Conservation (phyloP, 306 rosid species). For the Cucumis cinereus region DNA sequence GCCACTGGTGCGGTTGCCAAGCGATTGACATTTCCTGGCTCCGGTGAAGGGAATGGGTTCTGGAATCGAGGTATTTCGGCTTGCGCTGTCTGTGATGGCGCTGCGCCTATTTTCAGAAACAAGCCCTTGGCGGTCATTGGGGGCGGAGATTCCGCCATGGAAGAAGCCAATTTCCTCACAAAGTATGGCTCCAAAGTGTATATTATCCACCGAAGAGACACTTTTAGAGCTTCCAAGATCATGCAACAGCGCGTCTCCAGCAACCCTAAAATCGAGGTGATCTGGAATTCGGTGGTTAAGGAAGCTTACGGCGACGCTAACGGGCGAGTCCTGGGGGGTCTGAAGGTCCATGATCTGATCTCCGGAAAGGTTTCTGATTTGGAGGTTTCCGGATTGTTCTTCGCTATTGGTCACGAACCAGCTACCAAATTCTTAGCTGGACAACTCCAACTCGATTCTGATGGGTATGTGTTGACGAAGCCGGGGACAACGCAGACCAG, state of each 20-base stretch:
- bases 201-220: constrained; percentile 68
- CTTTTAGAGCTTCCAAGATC: constrained; percentile 74
- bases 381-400: constrained; percentile 66
- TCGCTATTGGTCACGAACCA: constrained; percentile 87
- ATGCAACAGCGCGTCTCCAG: constrained; percentile 60
- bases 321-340: constrained; percentile 41
- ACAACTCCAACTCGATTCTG: constrained; percentile 56
- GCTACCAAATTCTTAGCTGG: constrained; percentile 74
- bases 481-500: constrained; percentile 74
- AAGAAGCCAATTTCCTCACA: constrained; percentile 75
- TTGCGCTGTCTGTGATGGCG: constrained; percentile 86
- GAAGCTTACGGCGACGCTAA: constrained; percentile 43
- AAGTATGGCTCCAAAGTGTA: constrained; percentile 70
- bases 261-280: constrained; percentile 56
- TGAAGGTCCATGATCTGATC: constrained; percentile 51
- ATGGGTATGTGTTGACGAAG: constrained; percentile 53
- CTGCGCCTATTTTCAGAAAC: constrained; percentile 67
- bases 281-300: constrained; percentile 58
- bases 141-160: constrained; percentile 91
- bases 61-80: constrained; percentile 92
- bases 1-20: constrained; percentile 84
- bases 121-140: constrained; percentile 72
- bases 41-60: constrained; percentile 54
- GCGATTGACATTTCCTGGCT: constrained; percentile 47
- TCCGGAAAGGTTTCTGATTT: constrained; percentile 44